Conservation (phyloP, 2,329 filamentous ascomycete genomes). For the Metarhizium guizhouense region DNA sequence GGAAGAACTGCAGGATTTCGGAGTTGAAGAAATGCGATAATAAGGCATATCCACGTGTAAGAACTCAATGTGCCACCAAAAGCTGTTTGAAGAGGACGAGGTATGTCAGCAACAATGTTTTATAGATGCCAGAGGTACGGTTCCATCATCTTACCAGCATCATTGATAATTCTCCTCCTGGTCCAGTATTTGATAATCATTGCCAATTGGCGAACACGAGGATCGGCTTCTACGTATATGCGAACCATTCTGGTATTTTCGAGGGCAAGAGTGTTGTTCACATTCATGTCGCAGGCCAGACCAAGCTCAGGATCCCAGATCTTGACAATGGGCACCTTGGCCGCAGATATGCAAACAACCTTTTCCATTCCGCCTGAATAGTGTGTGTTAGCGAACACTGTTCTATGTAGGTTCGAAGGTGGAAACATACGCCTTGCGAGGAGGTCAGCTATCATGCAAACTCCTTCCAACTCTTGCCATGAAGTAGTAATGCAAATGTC, state of each 20-base stretch:
- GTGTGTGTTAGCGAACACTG: background rate
- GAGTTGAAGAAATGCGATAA: constrained; percentile 90
- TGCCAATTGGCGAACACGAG: constrained; percentile 79
- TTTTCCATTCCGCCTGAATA: constrained; percentile 86
- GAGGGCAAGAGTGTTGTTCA: constrained; percentile 90
- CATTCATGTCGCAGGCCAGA: constrained; percentile 94
- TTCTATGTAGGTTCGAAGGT: background rate
- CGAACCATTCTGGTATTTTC: constrained; percentile 98
- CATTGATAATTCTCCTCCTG: constrained; percentile 82
- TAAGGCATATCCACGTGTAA: constrained; percentile 98
- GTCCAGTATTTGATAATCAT: constrained; percentile 99
- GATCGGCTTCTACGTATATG: constrained; percentile 89
- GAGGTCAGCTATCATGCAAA: constrained; percentile 83
- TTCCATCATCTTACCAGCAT: constrained; percentile 60
- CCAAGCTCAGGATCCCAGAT: constrained; percentile 92
- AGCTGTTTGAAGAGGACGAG: constrained; percentile 39
- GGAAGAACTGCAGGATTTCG: constrained; percentile 77
- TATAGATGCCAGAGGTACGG: background rate
- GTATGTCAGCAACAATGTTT: constrained; percentile 12
- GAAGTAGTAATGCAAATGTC: constrained; percentile 95
- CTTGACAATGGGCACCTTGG: constrained; percentile 97
- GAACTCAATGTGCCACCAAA: constrained; percentile 93
- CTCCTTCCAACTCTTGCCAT: constrained; percentile 77
- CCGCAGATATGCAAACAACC: constrained; percentile 87
- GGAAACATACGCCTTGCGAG: constrained; percentile 67